A percentile compares a stretch with the other conserved stretches of the same genome.
Conservation (phyloP, 1,139 yeast species). For the Saccharomyces hybrid region DNA sequence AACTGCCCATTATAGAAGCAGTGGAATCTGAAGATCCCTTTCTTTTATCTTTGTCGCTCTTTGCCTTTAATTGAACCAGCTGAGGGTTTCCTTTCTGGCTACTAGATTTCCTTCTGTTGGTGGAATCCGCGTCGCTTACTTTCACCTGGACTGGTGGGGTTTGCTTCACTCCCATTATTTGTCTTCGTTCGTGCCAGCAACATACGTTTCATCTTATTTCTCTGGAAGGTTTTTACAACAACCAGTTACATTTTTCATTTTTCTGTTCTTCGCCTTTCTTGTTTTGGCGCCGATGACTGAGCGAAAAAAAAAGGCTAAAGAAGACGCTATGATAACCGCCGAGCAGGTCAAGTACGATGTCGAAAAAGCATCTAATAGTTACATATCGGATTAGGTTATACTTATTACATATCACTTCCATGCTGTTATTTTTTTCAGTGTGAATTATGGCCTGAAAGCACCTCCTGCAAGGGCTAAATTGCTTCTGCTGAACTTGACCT, state of each 20-base stretch:
- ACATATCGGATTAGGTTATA: not conserved
- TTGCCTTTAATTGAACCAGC: not conserved
- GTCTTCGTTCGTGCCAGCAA: not conserved
- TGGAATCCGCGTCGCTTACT: not conserved
- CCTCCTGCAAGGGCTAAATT: conserved; percentile 93
- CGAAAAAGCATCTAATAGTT: not conserved
- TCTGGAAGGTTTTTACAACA: not conserved
- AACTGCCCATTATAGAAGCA: not conserved
- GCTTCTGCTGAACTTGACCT: conserved; percentile 83
- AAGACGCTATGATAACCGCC: not conserved
- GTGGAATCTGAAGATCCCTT: not conserved
- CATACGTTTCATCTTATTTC: not conserved
- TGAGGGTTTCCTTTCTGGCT: not conserved
- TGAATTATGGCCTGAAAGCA: conserved; percentile 40
- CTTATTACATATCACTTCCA: not conserved
- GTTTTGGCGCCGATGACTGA: not conserved
- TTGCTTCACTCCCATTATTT: not conserved
- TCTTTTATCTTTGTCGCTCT: not conserved
- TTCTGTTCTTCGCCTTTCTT: conserved; percentile 11
- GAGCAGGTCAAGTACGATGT: not conserved
- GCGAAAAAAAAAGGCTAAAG: not conserved
- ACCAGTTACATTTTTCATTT: not conserved
- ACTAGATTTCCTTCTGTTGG: not conserved
- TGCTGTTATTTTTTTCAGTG: not conserved
- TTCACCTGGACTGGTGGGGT: not conserved